Evolutionary conservation across 2,329 filamentous ascomycete species (phyloP), one percentile per base, ranked within the genome.

Genomic region (Venturia carpophila): DNA sequence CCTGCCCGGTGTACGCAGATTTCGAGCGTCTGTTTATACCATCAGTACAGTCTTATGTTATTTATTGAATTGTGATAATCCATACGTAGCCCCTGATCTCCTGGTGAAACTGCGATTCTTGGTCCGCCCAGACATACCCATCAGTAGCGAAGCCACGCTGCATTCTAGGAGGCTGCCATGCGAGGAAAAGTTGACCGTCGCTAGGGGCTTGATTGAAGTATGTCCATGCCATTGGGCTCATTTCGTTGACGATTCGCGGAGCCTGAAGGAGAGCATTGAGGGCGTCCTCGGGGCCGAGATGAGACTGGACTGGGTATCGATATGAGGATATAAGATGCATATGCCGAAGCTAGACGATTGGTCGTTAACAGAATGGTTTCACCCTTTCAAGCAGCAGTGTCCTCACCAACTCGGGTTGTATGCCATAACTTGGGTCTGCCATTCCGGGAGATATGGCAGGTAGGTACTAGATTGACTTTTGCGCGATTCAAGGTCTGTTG

Each of bases 171-270:
- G 93, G 89, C 75, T 97, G 92, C 93, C 93, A 97, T 63, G 89
- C 89, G 68, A 97, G 81, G 73, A 94, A 84, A 56, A 96, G 84
- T 10, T 87, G 88, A 65, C 92, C 92, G 76, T 96, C 91, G 63
- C 83, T 70, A 19, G 75, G 83, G 13, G 93, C 93, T 64, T 86
- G 84, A 71, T 94, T 87, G 65, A 97, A 84, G 75, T 93, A 96
- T 58, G 89, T 92, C 93, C 93, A 99, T 77, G 88, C 90, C 82
- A 99, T 92, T 2, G 93, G 86, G 61, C 92, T 88, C 68, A 87
- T 82, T 72, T 95, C 89, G 75, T 91, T 90, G 70, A 92, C 89
- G 68, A 96, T 89, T 73, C 90, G 88, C 10, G 92, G 91, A 47
- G 92, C 92, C 71, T 87, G 85, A 73, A 92, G 82, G 67, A 97